phyloP scores from a whole-genome alignment of 2,329 filamentous ascomycete genomes.

The Sphaerulina populicola region DNA sequence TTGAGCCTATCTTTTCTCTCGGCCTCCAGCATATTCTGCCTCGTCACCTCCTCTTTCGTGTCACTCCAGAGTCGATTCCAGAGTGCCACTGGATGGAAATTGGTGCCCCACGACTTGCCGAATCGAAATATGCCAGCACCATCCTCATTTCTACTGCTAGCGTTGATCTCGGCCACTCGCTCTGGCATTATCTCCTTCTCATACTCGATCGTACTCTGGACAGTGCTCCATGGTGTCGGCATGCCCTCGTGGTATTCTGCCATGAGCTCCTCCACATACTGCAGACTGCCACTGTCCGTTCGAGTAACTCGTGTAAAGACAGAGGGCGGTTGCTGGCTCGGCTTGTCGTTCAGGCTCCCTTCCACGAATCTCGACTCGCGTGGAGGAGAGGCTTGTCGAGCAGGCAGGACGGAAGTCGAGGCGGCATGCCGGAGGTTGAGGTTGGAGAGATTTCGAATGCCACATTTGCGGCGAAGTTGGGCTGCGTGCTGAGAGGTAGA shows the following conservation, averaged over 20 bases:
- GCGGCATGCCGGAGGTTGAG: conserved; percentile 32
- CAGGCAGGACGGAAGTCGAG: conserved; percentile 17
- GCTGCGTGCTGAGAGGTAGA: conserved; percentile 21
- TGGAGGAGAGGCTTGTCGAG: conserved; percentile 21
- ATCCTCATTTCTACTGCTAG: conserved; percentile 33
- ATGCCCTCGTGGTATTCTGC: conserved; percentile 31
- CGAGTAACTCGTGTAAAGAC: conserved; percentile 49
- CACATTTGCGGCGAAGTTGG: conserved; percentile 31
- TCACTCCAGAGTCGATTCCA: conserved; percentile 43
- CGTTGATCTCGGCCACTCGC: conserved; percentile 17
- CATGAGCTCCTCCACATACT: conserved; percentile 35
- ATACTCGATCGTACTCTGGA: conserved; percentile 18
- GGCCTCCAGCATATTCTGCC: conserved; percentile 35
- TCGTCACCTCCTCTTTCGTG: conserved; percentile 36
- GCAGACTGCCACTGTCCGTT: conserved; percentile 28
- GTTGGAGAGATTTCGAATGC: conserved; percentile 29
- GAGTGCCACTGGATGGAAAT: conserved; percentile 47
- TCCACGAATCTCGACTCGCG: conserved; percentile 62
- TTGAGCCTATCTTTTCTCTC: conserved; percentile 36
- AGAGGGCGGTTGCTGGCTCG: conserved; percentile 61
- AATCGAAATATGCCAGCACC: conserved; percentile 44
- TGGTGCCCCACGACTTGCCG: conserved; percentile 46
- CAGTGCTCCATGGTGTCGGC: conserved; percentile 12
- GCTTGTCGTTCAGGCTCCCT: conserved; percentile 77
- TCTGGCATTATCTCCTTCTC: conserved; percentile 20